Percentiles rank a stretch among this genome's conserved stretches.
Evolutionary conservation across 2,329 filamentous ascomycete genomes (phyloP).

Genomic region (Alternaria sp.): DNA sequence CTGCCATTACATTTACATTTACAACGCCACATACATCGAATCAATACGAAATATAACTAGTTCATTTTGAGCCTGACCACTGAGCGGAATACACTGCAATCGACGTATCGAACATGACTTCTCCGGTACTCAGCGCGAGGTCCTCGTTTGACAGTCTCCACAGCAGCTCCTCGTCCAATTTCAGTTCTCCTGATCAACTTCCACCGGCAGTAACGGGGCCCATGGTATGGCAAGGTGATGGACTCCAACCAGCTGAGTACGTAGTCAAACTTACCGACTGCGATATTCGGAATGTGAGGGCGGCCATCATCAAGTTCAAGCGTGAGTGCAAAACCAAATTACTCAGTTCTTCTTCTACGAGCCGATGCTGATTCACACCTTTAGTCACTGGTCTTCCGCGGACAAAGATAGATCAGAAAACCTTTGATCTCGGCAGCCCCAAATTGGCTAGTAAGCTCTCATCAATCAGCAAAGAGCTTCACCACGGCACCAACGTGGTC

Average conservation of each 20-base stretch:
- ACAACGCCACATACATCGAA: slow-evolving; percentile 1
- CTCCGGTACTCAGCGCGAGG: slow-evolving; percentile 32
- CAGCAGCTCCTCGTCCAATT: slow-evolving; percentile 28
- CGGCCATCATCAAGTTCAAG: slow-evolving; percentile 44
- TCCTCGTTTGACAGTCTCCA: slow-evolving; percentile 43
- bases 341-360: not conserved
- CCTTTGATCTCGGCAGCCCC: slow-evolving; percentile 35
- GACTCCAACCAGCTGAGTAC: slow-evolving; percentile 36
- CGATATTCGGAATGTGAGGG: slow-evolving; percentile 39
- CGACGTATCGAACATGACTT: slow-evolving; percentile 28
- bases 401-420: slow-evolving; percentile 27
- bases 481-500: slow-evolving; percentile 37
- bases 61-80: not conserved
- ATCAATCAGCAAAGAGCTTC: slow-evolving; percentile 35
- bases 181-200: slow-evolving; percentile 39
- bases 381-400: slow-evolving; percentile 29
- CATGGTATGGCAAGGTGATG: slow-evolving; percentile 43
- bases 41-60: not conserved
- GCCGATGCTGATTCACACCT: not conserved
- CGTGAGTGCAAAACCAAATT: slow-evolving; percentile 22
- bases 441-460: slow-evolving; percentile 33
- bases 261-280: slow-evolving; percentile 30
- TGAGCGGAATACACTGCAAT: not conserved
- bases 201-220: slow-evolving; percentile 35
- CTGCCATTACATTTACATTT: not conserved